Percentiles rank a stretch among this genome's conserved stretches.
These are phyloP conservation scores for Entomophthora muscae DNA, from an alignment of 371 early-diverging fungal genomes.

Conservation along the genomic window DNA sequence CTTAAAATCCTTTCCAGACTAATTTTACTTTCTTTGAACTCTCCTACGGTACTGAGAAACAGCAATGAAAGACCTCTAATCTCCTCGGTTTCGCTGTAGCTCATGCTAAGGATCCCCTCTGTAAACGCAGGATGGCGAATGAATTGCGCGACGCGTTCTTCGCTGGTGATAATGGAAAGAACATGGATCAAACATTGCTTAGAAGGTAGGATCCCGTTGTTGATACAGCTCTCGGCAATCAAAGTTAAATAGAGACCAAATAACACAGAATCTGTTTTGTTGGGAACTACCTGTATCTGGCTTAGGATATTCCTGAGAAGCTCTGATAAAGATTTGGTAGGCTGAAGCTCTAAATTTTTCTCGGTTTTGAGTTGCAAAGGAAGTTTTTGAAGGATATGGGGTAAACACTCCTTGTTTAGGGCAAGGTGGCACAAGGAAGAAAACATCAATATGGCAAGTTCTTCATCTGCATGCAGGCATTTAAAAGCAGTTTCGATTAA, in stretches of 20 bases:
- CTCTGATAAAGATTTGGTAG: neutral
- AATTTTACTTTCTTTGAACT: neutral
- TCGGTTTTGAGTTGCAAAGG: neutral
- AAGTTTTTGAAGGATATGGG: neutral
- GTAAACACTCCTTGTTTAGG: neutral
- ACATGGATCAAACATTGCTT: neutral
- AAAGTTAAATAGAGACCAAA: neutral
- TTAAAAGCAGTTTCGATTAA: neutral
- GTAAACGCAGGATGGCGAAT: neutral
- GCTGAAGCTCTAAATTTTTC: neutral
- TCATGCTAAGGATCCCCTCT: neutral
- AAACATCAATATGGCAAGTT: neutral
- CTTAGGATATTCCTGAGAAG: neutral
- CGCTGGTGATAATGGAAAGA: neutral
- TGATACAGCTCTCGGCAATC: neutral
- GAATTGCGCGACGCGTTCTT: neutral
- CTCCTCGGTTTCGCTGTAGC: neutral
- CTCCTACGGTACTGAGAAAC: neutral
- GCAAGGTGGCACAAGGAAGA: neutral
- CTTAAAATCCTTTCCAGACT: neutral
- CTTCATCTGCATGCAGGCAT: neutral
- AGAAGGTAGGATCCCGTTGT: neutral
- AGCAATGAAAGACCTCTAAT: neutral
- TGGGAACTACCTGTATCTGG: too few species aligned
- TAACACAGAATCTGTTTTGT: constrained; percentile 27